Evolutionary conservation across 164 flowering plant species (phyloP), one percentile per base, ranked within the genome.

Genomic region (Euptelea pleiosperma): DNA sequence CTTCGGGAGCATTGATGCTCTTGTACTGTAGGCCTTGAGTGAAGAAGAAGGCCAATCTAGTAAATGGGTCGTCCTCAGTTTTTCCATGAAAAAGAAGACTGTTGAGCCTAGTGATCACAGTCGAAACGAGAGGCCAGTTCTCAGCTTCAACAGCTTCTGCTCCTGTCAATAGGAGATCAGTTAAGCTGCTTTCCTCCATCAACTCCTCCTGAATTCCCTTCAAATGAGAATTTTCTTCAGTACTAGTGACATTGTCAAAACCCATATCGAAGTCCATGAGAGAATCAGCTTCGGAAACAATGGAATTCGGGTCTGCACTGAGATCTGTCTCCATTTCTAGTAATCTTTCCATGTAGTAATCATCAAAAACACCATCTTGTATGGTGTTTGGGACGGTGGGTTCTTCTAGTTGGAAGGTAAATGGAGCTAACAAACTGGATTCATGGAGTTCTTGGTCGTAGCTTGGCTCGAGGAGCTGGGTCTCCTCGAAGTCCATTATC

Each of bases 61-160:
- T 45, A 41, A 70, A 62, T 21, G 66, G 43, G 51, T 51, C 15
- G 9, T 55, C 55, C 25, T 49, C 69, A 48, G 53, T 58, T 56
- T 70, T 60, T 25, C 30, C 44, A 60, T 57, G 5, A 14, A 14
- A 19, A 0, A 62, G 59, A 16, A 66, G 44, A 36, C 43, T 11
- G 14, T 36, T 64, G 18, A 74, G 74, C 54, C 55, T 70, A 8
- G 51, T 33, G 14, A 64, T 44, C 4, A 65, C 45, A 0, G 36
- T 28, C 0, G 70, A 60, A 50, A 64, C 72, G 11, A 57, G 46
- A 41, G 49, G 46, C 52, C 53, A 52, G 51, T 74, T 60, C 37
- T 45, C 55, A 21, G 72, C 61, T 50, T 70, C 75, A 29, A 74
- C 57, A 16, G 77, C 77, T 52, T 70, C 72, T 46, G 75, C 77